Evolutionary conservation across 495 filamentous ascomycete species (phyloP), one percentile per base, ranked within the genome.

Genomic region (Cetradonia linearis): DNA sequence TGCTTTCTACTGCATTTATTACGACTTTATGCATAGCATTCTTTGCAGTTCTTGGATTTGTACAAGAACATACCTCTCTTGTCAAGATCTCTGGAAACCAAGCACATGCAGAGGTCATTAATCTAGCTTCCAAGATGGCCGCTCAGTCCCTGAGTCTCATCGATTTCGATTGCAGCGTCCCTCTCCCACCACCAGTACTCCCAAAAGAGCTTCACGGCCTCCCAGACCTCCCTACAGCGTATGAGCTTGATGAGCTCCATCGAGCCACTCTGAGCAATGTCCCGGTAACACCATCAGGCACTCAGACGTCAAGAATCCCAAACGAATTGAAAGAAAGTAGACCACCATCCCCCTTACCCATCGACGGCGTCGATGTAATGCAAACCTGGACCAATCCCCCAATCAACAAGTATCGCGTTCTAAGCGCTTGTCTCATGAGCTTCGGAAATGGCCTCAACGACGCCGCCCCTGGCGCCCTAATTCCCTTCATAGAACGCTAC

Each of bases 401-500:
- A 2, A 83, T 80, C 76, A 86, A 73, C 56, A 66, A 67, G 61
- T 69, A 62, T 65, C 68, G 73, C 31, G 47, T 75, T 3, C 27
- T 73, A 25, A 71, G 70, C 36, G 65, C 66, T 38, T 74, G 72
- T 30, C 38, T 76, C 65, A 80, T 74, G 70, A 71, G 63, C 28
- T 79, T 87, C 62, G 70, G 73, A 10, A 80, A 77, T 60, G 84
- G 83, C 1, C 66, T 87, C 58, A 81, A 76, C 55, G 84, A 87
- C 68, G 76, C 78, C 25, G 84, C 84, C 1, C 79, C 85, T 4
- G 88, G 87, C 65, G 85, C 86, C 34, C 65, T 91, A 48, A 84
- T 91, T 64, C 87, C 87, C 1, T 85, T 86, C 62, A 84, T 92
- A 64, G 86, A 90, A 72, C 77, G 75, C 20, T 63, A 85, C 59